These are phyloP conservation scores for Bullera alba DNA, from an alignment of 768 basidiomycete species.

Conservation along the genomic window DNA sequence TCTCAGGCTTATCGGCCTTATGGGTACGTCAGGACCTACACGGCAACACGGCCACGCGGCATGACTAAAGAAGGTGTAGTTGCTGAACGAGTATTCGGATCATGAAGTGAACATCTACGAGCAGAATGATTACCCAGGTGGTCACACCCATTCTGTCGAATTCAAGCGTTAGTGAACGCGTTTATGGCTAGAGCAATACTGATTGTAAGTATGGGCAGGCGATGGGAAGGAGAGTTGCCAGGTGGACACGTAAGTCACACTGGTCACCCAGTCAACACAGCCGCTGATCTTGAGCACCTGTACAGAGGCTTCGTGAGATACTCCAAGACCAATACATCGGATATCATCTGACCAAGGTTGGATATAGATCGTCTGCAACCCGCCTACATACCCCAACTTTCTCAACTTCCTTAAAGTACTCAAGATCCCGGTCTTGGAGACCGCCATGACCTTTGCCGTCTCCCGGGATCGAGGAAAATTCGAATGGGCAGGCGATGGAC, in stretches of 20 bases:
- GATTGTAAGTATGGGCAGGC: conserved; percentile 8
- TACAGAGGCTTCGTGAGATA: conserved; percentile 56
- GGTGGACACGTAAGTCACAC: conserved; percentile 61
- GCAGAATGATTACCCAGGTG: conserved; percentile 60
- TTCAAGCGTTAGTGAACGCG: conserved; percentile 49
- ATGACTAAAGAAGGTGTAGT: conserved; percentile 42
- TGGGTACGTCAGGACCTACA: conserved; percentile 53
- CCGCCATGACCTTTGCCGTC: conserved; percentile 72
- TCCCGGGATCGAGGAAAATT: conserved; percentile 63
- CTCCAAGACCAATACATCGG: neutral
- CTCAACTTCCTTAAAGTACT: conserved; percentile 58
- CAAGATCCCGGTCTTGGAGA: conserved; percentile 54
- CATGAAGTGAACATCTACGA: conserved; percentile 73
- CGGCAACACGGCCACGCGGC: neutral
- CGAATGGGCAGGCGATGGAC: conserved; percentile 69
- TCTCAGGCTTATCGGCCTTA: conserved; percentile 69
- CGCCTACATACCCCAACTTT: conserved; percentile 71
- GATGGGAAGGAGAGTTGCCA: conserved; percentile 48
- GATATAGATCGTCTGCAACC: conserved; percentile 70
- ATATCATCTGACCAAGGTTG: neutral
- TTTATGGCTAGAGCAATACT: no score
- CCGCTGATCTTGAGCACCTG: neutral
- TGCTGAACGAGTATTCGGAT: conserved; percentile 65
- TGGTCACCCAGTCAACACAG: neutral
- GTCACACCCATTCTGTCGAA: conserved; percentile 67